Conservation (phyloP, 768 basidiomycete genomes). For the Megacollybia marginata region DNA sequence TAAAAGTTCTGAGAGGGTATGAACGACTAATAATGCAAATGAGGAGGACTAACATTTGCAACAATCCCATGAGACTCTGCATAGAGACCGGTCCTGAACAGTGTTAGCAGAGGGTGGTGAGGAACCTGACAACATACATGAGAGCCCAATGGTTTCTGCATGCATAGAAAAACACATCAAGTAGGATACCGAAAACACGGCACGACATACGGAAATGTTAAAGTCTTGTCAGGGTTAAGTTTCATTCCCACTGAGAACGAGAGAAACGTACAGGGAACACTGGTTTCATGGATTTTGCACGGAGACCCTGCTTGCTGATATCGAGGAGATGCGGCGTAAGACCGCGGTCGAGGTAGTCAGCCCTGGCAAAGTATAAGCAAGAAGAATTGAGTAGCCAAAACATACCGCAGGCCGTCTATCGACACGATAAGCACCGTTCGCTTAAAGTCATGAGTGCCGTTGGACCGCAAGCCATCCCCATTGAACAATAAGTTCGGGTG, state of each 20-base stretch:
- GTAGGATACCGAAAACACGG: background rate
- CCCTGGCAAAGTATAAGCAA: slow-evolving; percentile 32
- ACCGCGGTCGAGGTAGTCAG: slow-evolving; percentile 82
- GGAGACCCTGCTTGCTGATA: slow-evolving; percentile 75
- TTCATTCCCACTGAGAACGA: background rate
- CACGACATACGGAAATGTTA: slow-evolving; percentile 79
- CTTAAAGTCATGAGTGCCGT: slow-evolving; percentile 80
- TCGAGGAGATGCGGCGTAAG: slow-evolving; percentile 78
- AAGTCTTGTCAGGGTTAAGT: slow-evolving; percentile 39
- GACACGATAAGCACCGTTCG: slow-evolving; percentile 79
- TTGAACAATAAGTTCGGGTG: slow-evolving; percentile 27
- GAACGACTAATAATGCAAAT: background rate
- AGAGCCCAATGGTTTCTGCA: slow-evolving; percentile 83
- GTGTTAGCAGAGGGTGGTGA: background rate
- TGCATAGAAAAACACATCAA: background rate
- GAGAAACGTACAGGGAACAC: slow-evolving; percentile 65
- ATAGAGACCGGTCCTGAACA: slow-evolving; percentile 74
- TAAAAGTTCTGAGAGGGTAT: slow-evolving; percentile 62
- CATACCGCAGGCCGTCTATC: slow-evolving; percentile 75
- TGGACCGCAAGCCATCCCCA: slow-evolving; percentile 45
- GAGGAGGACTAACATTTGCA: slow-evolving; percentile 52
- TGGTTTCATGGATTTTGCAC: slow-evolving; percentile 84
- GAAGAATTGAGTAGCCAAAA: slow-evolving; percentile 6
- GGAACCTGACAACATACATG: slow-evolving; percentile 40
- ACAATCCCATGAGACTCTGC: slow-evolving; percentile 90